Evolutionary conservation across 2,329 filamentous ascomycete species (phyloP).

Genomic region (Colletotrichum siamense): DNA sequence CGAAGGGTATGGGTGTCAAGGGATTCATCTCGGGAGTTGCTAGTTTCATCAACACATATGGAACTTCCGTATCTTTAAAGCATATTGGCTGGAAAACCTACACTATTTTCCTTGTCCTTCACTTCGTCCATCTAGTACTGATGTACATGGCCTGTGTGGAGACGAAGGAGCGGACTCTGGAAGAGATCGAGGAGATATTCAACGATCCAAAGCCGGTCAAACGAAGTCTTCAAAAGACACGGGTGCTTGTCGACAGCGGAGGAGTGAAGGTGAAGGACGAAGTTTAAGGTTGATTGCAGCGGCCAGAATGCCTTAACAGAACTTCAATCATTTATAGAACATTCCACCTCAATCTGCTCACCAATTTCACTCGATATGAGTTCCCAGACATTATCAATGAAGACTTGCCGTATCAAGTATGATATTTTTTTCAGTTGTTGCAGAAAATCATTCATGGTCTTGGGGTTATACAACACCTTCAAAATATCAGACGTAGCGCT

Average conservation of each 20-base stretch:
- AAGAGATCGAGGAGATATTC: constrained; percentile 62
- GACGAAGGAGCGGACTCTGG: constrained; percentile 58
- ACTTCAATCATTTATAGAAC: too few species aligned
- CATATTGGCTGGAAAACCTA: constrained; percentile 49
- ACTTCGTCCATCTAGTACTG: constrained; percentile 29
- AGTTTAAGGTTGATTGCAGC: too few species aligned
- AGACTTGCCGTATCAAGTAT: too few species aligned
- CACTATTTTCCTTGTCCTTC: constrained; percentile 48
- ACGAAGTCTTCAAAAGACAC: constrained; percentile 20
- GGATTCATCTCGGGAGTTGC: constrained; percentile 39
- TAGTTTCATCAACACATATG: constrained; percentile 39
- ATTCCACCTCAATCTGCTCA: too few species aligned
- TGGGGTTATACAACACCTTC: too few species aligned
- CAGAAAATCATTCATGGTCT: too few species aligned
- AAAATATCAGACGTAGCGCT: too few species aligned
- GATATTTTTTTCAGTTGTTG: too few species aligned
- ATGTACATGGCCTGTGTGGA: constrained; percentile 39
- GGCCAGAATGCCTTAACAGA: too few species aligned
- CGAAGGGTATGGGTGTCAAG: constrained; percentile 47
- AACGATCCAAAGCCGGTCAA: constrained; percentile 39
- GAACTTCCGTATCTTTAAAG: constrained; percentile 47
- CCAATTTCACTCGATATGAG: too few species aligned
- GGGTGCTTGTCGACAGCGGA: constrained; percentile 8
- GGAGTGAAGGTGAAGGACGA: constrained; percentile 10
- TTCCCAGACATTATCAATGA: too few species aligned